phyloP scores from a whole-genome alignment of 2,329 filamentous ascomycete species.

The Anthostomella pinea region DNA sequence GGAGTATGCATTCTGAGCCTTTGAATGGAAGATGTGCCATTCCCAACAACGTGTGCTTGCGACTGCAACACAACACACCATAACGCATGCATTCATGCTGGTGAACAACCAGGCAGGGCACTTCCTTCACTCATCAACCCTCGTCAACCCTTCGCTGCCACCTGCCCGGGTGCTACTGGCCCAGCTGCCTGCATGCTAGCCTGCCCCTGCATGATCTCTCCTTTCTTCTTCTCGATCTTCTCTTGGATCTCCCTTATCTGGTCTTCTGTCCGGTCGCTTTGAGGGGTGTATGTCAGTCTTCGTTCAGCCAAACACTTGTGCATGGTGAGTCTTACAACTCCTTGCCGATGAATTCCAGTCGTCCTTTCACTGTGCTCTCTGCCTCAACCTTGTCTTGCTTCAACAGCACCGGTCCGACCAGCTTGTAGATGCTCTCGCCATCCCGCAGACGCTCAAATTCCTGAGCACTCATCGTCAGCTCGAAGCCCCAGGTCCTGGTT shows the following conservation, averaged over 20 bases:
- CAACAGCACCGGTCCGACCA: conserved; percentile 85
- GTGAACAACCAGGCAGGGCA: too few relatives aligned
- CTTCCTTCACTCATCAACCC: conserved; percentile 1
- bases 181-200: conserved; percentile 45
- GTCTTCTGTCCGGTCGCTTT: conserved; percentile 38
- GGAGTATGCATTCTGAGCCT: too few relatives aligned
- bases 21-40: too few relatives aligned
- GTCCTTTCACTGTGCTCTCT: conserved; percentile 83
- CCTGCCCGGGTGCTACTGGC: conserved; percentile 30
- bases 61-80: too few relatives aligned
- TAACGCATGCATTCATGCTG: too few relatives aligned
- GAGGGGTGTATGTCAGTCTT: conserved; percentile 3
- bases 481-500: too few relatives aligned
- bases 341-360: conserved; percentile 87
- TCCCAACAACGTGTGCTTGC: too few relatives aligned
- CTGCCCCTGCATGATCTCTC: conserved; percentile 57
- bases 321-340: conserved; percentile 69
- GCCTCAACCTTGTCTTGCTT: conserved; percentile 95
- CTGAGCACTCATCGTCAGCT: conserved; percentile 45
- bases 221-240: conserved; percentile 58
- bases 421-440: conserved; percentile 90
- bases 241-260: conserved; percentile 55
- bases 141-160: conserved; percentile 24
- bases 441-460: conserved; percentile 80
- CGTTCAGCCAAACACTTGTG: background rate